Conservation (phyloP, 345 rosid species). For the Salix koriyanagi region DNA sequence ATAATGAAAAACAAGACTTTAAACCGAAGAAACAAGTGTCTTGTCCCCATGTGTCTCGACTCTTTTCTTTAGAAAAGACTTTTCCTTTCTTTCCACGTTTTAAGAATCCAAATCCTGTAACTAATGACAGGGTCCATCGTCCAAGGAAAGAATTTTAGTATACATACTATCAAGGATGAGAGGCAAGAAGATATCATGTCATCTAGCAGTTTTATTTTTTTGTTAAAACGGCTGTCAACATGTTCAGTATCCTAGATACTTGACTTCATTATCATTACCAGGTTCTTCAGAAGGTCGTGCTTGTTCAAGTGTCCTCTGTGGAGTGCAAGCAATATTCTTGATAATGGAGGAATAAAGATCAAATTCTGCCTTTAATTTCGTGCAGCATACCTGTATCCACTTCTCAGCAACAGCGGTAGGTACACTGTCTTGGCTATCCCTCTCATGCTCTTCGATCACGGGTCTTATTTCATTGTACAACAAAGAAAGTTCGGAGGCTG, state of each 20-base stretch:
- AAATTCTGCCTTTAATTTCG: conserved; percentile 77
- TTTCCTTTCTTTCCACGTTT: too few relatives aligned
- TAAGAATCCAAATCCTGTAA: too few relatives aligned
- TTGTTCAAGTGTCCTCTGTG: conserved; percentile 27
- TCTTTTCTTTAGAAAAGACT: too few relatives aligned
- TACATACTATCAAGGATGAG: background rate
- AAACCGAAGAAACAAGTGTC: too few relatives aligned
- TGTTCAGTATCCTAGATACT: conserved; percentile 9
- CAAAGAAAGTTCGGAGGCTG: conserved; percentile 46
- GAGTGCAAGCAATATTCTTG: conserved; percentile 58
- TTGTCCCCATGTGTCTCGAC: too few relatives aligned
- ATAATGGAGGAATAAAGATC: conserved; percentile 70
- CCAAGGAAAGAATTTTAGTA: background rate
- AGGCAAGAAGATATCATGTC: background rate
- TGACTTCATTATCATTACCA: conserved; percentile 23
- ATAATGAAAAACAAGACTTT: too few relatives aligned
- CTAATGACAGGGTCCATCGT: too few relatives aligned
- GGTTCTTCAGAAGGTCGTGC: conserved; percentile 18
- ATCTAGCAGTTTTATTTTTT: background rate
- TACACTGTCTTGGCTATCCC: conserved; percentile 88
- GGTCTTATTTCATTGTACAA: conserved; percentile 81
- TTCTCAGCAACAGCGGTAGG: conserved; percentile 94
- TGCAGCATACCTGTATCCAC: conserved; percentile 88
- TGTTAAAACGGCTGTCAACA: background rate
- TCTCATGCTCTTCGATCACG: conserved; percentile 88